phyloP scores from a whole-genome alignment of 352 stramenopile genomes.

The Globisporangium acanthophoron region DNA sequence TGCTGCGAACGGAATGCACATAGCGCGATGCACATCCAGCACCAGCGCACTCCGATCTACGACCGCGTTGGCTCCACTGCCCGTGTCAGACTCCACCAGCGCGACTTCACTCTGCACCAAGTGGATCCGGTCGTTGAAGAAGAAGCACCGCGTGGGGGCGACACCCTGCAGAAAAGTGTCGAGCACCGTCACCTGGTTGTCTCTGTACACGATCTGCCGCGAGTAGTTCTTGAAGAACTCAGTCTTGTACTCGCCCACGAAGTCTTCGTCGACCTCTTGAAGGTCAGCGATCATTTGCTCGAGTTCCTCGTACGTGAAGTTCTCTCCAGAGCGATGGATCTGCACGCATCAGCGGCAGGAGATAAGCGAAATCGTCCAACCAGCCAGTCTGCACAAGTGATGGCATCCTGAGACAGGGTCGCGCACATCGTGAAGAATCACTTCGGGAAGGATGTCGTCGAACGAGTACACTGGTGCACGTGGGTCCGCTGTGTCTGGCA shows the following conservation, averaged over 20 bases:
- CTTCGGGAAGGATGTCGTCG: slow-evolving; percentile 50
- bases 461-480: slow-evolving; percentile 20
- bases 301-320: slow-evolving; percentile 68
- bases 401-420: too few relatives aligned
- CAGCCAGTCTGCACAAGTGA: too few relatives aligned
- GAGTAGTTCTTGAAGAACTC: slow-evolving; percentile 58
- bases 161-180: slow-evolving; percentile 43
- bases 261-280: slow-evolving; percentile 42
- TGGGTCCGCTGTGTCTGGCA: too few relatives aligned
- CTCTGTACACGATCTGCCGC: slow-evolving; percentile 37
- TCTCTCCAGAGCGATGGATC: slow-evolving; percentile 71
- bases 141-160: slow-evolving; percentile 44
- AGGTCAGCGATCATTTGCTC: slow-evolving; percentile 54
- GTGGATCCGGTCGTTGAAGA: slow-evolving; percentile 70
- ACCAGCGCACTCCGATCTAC: slow-evolving; percentile 41
- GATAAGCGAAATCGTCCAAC: background rate
- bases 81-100: slow-evolving; percentile 6
- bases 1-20: slow-evolving; percentile 33
- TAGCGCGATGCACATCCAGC: slow-evolving; percentile 64
- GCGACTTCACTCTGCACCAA: slow-evolving; percentile 71
- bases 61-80: background rate
- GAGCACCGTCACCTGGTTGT: slow-evolving; percentile 54
- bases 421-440: slow-evolving; percentile 64
- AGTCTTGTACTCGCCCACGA: slow-evolving; percentile 47
- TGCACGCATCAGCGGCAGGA: slow-evolving; percentile 10